phyloP scores from a whole-genome alignment of 805 yeast genomes.

The Naumovozyma castellii region DNA sequence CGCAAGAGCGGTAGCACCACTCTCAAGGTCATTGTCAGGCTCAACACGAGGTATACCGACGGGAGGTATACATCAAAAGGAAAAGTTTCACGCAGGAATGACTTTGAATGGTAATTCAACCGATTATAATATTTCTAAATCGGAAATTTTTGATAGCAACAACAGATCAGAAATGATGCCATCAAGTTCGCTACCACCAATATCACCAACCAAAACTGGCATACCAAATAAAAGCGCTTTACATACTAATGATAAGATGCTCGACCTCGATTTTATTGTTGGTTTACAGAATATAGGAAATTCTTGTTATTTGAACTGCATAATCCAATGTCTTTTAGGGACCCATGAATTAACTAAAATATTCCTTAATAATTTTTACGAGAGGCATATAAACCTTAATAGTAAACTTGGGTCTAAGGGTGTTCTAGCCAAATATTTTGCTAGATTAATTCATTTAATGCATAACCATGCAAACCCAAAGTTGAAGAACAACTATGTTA shows the following conservation, averaged over 20 bases:
- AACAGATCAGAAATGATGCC: not conserved
- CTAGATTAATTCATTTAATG: constrained; percentile 51
- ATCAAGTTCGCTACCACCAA: not conserved
- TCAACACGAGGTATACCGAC: not conserved
- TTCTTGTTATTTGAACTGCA: constrained; percentile 88
- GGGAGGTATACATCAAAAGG: not conserved
- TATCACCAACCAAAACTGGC: constrained; percentile 1
- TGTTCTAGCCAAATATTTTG: constrained; percentile 60
- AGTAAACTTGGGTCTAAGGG: constrained; percentile 79
- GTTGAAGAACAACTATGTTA: constrained; percentile 25
- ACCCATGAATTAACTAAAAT: constrained; percentile 57
- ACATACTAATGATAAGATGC: not conserved
- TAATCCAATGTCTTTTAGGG: constrained; percentile 74
- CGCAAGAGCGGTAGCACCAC: not conserved
- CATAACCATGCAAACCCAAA: constrained; percentile 30
- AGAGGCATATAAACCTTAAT: constrained; percentile 57
- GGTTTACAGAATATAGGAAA: constrained; percentile 85
- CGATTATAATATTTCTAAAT: not conserved
- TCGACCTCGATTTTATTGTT: constrained; percentile 38
- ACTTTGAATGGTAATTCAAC: not conserved
- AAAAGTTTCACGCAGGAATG: not conserved
- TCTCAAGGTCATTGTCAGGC: not conserved
- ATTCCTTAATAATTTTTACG: constrained; percentile 56
- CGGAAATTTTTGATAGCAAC: not conserved
- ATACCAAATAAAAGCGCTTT: not conserved